Base-by-base conservation (phyloP, 2,329 filamentous ascomycete genomes). In the Fusarium chuoi region DNA sequence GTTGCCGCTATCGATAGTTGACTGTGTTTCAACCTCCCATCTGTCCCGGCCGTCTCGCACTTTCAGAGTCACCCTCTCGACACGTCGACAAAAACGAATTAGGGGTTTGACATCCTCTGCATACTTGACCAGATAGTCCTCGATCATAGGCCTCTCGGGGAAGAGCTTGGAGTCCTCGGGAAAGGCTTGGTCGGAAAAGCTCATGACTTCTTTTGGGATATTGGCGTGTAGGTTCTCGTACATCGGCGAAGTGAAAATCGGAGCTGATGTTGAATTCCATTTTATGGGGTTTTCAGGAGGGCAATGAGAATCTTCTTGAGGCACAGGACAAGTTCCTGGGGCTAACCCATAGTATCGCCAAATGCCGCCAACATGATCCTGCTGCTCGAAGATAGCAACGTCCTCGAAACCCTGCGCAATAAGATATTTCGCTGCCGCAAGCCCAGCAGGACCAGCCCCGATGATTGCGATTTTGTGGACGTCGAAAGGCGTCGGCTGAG, bases 201-300 rank as follows among this genome's bases (percentile, higher is more conserved):
- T 85, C 96, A 98, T 98, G 59, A 98, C 81, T 0, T 87, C 86
- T 67, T 92, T 90, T 0, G 95, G 93, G 54, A 98, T 95, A 81
- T 98, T 98, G 28, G 95, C 95, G 78, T 98, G 92, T 22, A 98
- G 85, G 30, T 88, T 84, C 54, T 94, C 90, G 81, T 98, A 98
- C 83, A 98, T 89, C 7, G 95, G 93, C 24, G 93, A 94, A n/a
- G 94, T 86, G 78, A 96, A 97, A 6, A 90, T 81, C 11, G 92
- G 88, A 2, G 88, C 79, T 42, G 75, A 75, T 12, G 78, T 73
- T 22, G 66, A 71, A 52, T 79, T 77, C 24, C 81, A 79, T 84
- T 86, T 89, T 65, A 91, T 82, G 10, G 93, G 92, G 63, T 88
- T 85, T 71, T 95, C 92, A 2, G 88, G 85, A 30, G 89, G 87